A percentile compares a stretch with the other conserved stretches of the same genome.
These are phyloP conservation scores for Paramecium bursaria DNA, from an alignment of 73 alveolate species.

Conservation along the genomic window DNA sequence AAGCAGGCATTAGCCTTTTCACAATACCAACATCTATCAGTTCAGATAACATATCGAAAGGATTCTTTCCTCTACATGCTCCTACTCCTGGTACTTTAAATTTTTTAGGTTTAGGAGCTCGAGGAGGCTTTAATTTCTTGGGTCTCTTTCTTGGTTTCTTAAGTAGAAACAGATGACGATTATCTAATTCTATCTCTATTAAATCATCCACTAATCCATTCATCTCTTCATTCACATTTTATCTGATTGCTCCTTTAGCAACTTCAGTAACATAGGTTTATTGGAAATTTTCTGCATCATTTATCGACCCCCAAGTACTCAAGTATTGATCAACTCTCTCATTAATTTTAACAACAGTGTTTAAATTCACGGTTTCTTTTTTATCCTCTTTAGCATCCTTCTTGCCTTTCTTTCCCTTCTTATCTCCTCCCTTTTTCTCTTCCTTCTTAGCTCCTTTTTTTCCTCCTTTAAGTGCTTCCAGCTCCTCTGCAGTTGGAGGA, in stretches of 20 bases:
- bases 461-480: conserved; percentile 83
- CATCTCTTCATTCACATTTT: conserved; percentile 80
- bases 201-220: conserved; percentile 81
- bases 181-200: conserved; percentile 83
- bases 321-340: conserved; percentile 73
- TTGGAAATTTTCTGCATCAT: conserved; percentile 79
- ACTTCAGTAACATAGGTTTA: conserved; percentile 78
- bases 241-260: conserved; percentile 81
- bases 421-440: conserved; percentile 79
- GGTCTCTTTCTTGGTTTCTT: conserved; percentile 66
- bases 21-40: conserved; percentile 78
- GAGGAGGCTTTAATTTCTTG: conserved; percentile 78
- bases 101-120: conserved; percentile 66
- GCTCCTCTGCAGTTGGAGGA: conserved; percentile 75
- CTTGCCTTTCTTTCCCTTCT: conserved; percentile 80
- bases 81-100: conserved; percentile 71
- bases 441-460: conserved; percentile 85
- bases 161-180: conserved; percentile 57
- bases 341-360: conserved; percentile 48
- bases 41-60: conserved; percentile 77
- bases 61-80: conserved; percentile 76
- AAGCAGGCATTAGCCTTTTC: conserved; percentile 76
- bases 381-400: conserved; percentile 74
- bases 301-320: conserved; percentile 82
- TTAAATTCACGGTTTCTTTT: conserved; percentile 39